Base-by-base conservation (phyloP, 257 asterid species). In the Nicotiana sylvestris region DNA sequence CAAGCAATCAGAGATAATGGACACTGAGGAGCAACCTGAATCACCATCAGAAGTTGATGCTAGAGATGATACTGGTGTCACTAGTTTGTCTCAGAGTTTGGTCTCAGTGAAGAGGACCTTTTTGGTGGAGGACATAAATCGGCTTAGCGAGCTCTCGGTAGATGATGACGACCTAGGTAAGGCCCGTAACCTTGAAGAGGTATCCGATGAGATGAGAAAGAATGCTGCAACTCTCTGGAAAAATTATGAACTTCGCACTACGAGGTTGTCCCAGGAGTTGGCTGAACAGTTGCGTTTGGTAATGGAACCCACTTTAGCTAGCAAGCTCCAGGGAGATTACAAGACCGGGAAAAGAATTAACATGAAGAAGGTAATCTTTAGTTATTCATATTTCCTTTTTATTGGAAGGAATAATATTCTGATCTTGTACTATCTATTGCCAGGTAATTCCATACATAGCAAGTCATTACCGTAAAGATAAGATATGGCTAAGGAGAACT, bases 321-420 rank as follows among this genome's bases (percentile, higher is more conserved):
- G 94, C 90, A 94, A 91, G 91, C 98, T 96, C 80, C 98, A 94
- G 85, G 99, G 99, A 30, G 97, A 96, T 88, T 96, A 94, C 91
- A 93, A 85, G 90, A 93, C 99, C 81, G 99, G 99, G 66, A 96
- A 96, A 93, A 88, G 97, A 90, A 94, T 96, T 81, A 94, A 92
- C 82, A 94, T 96, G 98, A 96, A 93, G 87, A 94, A 94, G 97
- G 98, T 93, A 89, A 66, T 68, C 68, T 79, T 79, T 39, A 4
- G 66, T 32, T 32, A 78, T 21, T 32, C 25, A 66, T 30, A 15
- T 30, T 32, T 66, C 25, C 72, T 30, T 66, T 66, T 66, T 66
- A 66, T 30, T 30, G 25, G 2, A 66, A n/a, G 9, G 67, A 10
- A 62, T 13, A 32, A 32, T 66, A 64, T 21, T 32, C 21, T 60